Evolutionary conservation across 179 eudicot species (phyloP).

Genomic region (Silene vulgaris): DNA sequence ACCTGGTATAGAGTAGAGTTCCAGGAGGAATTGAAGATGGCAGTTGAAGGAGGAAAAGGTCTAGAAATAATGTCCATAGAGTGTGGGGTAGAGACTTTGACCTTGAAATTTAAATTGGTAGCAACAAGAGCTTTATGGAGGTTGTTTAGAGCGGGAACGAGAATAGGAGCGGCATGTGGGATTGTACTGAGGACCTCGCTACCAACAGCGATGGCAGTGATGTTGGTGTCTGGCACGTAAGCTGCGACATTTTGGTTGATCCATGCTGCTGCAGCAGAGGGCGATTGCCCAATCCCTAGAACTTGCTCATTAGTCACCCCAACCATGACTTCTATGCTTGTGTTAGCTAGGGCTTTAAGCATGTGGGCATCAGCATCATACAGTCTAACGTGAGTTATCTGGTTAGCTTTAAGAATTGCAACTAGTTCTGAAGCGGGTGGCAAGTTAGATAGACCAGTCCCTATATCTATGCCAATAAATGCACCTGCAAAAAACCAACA

Average conservation of each 20-base stretch:
- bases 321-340: conserved; percentile 73
- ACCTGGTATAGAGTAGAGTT: conserved; percentile 62
- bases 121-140: conserved; percentile 72
- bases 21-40: conserved; percentile 59
- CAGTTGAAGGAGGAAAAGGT: conserved; percentile 85
- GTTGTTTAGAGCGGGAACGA: conserved; percentile 68
- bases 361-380: conserved; percentile 61
- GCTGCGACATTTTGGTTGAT: conserved; percentile 63
- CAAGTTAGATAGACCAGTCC: conserved; percentile 52
- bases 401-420: conserved; percentile 45
- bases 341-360: conserved; percentile 68
- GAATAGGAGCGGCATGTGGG: conserved; percentile 64
- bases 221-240: conserved; percentile 65
- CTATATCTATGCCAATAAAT: conserved; percentile 66
- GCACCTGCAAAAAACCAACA: conserved; percentile 40
- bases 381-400: conserved; percentile 71
- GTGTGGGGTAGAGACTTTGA: conserved; percentile 76
- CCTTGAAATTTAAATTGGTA: conserved; percentile 51
- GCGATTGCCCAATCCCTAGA: conserved; percentile 59
- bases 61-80: conserved; percentile 61
- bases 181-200: conserved; percentile 62
- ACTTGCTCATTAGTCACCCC: conserved; percentile 66
- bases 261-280: conserved; percentile 77
- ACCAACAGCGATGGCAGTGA: conserved; percentile 78
- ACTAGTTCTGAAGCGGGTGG: conserved; percentile 63